Evolutionary conservation across 768 basidiomycete species (phyloP), one percentile per base, ranked within the genome.

Genomic region (Guyanaporus albipodus): DNA sequence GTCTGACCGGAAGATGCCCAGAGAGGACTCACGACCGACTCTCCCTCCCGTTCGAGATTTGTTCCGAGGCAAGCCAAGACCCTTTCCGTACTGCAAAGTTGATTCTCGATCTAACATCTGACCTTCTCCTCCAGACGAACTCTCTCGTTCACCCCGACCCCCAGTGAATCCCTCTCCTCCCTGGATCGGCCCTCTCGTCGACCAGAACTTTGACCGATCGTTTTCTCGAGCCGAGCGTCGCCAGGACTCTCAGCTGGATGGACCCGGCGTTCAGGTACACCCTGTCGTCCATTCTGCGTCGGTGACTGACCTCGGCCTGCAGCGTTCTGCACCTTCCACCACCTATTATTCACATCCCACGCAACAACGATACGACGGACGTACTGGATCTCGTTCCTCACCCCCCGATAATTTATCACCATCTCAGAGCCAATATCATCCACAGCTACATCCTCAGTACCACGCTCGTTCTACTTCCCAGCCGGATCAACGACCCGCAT

Each of bases 21-120:
- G 57, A 46, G 66, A 64, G 7, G 54, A 57, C 27, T 23, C 41
- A 23, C 77, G 83, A 35, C 81, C 82, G 44, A 83, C 78, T 14
- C 79, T 87, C 48, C 85, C 85, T 32, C 75, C 83, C 38, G 85
- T 87, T 45, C 80, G 82, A 40, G 81, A 83, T 63, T 67, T 87
- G 49, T 82, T 87, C 59, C 69, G 76, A 72, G 77, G 85, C 82
- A 47, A 55, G 53, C 42, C 40, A 39, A n/a, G 3, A 8, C 29
- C 33, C 29, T 40, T 42, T 28, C 22, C 38, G 7, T 47, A 31
- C 12, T 44, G 28, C 32, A 38, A 29, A 10, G n/a, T n/a, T n/a
- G n/a, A n/a, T n/a, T n/a, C n/a, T n/a, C 28, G 21, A 19, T n/a
- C 12, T 31, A 28, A 28, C 36, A 35, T 38, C 38, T 53, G 31